phyloP scores from a whole-genome alignment of 192 early-diverging fungal species.

The Dissophora ornata region DNA sequence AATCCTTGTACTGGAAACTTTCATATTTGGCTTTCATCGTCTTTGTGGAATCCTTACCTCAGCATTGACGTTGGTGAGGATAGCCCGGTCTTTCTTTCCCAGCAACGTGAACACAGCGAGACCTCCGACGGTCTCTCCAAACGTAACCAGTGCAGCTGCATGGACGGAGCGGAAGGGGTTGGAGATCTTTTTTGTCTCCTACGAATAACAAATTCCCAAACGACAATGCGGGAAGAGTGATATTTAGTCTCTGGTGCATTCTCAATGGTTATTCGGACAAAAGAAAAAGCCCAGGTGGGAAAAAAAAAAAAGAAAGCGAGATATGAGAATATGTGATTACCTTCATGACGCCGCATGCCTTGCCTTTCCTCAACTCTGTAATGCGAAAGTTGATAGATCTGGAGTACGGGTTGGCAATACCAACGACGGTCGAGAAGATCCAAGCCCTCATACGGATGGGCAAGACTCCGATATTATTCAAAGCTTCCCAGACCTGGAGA shows the following conservation, averaged over 20 bases:
- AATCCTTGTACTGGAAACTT: not conserved
- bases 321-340: no score
- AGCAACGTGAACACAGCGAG: constrained; percentile 61
- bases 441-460: constrained; percentile 59
- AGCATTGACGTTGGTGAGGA: constrained; percentile 59
- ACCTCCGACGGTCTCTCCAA: constrained; percentile 67
- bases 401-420: constrained; percentile 62
- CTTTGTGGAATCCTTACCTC: constrained; percentile 45
- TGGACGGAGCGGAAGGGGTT: constrained; percentile 67
- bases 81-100: constrained; percentile 62
- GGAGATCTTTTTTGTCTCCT: constrained; percentile 64
- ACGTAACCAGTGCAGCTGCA: constrained; percentile 62
- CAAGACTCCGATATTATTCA: constrained; percentile 56
- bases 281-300: no score
- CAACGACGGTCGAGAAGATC: constrained; percentile 60
- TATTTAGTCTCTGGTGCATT: no score
- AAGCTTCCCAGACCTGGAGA: constrained; percentile 61
- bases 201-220: not conserved
- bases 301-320: no score
- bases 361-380: constrained; percentile 64
- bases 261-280: no score
- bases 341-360: constrained; percentile 65
- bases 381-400: constrained; percentile 66
- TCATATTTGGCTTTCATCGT: not conserved
- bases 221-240: not conserved